phyloP scores from a whole-genome alignment of 139 green algal species.

The Dunaliella sp. region DNA sequence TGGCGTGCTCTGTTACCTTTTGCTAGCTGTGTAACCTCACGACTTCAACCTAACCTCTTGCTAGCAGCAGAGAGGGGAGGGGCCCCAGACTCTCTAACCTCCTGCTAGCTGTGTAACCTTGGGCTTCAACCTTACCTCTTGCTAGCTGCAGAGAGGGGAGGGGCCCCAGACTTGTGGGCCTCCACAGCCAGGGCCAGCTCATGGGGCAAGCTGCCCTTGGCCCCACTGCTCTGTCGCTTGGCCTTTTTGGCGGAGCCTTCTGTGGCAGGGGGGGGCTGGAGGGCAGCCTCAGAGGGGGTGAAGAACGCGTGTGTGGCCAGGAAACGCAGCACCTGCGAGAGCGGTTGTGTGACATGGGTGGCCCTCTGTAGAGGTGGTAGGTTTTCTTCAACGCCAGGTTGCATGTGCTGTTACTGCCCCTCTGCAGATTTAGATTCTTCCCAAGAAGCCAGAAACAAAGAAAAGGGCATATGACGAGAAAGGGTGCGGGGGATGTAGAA shows the following conservation, averaged over 20 bases:
- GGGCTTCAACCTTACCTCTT: neutral
- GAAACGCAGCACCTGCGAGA: constrained; percentile 51
- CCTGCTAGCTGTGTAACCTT: no score
- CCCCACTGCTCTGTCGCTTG: neutral
- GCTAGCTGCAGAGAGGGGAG: neutral
- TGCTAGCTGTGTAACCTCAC: no score
- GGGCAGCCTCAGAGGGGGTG: neutral
- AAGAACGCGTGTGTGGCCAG: constrained; percentile 61
- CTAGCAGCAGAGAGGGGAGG: no score
- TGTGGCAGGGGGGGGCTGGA: neutral
- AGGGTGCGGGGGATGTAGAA: no score
- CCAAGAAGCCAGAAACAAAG: neutral
- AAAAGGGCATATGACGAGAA: constrained; percentile 41
- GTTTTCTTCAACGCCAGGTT: no score
- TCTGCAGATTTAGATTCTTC: no score
- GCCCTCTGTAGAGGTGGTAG: no score
- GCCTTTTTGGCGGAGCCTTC: neutral
- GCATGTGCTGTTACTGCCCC: no score
- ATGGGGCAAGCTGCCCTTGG: neutral
- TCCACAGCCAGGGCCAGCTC: neutral
- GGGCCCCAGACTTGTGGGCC: neutral
- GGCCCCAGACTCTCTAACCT: no score
- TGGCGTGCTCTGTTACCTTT: no score
- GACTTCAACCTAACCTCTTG: no score
- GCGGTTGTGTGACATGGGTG: no score